A percentile compares a stretch with the other conserved stretches of the same genome.
Evolutionary conservation across 768 basidiomycete species (phyloP).

Genomic region (Trichaptum fuscoviolaceum): DNA sequence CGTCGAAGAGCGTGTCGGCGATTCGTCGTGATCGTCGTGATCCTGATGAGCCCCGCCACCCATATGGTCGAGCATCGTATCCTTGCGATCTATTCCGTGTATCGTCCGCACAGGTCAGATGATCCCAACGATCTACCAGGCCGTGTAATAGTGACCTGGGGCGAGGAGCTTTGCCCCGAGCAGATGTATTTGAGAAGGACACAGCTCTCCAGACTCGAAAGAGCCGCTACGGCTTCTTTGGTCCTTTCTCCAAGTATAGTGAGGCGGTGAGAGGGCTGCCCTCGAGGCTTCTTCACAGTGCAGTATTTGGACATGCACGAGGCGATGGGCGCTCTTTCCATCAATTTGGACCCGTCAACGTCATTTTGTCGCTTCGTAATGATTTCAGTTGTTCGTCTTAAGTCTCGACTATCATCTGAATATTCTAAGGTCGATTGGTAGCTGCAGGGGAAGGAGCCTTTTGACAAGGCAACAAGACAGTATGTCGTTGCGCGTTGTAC

Average conservation of each 20-base stretch:
- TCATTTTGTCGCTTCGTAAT: too few relatives aligned
- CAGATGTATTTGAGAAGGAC: not conserved
- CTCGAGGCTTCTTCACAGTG: not conserved
- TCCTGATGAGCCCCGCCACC: not conserved
- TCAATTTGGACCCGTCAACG: not conserved
- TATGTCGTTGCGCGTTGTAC: too few relatives aligned
- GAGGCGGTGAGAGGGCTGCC: not conserved
- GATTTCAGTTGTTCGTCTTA: too few relatives aligned
- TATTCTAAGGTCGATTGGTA: too few relatives aligned
- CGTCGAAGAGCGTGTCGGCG: not conserved
- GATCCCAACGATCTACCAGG: not conserved
- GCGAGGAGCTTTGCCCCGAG: not conserved
- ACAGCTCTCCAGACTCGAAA: not conserved
- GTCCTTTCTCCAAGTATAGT: not conserved
- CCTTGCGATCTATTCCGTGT: not conserved
- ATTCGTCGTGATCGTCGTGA: not conserved
- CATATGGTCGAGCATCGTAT: not conserved
- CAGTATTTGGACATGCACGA: not conserved
- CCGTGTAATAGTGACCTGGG: not conserved
- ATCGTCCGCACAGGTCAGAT: not conserved
- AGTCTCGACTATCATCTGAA: too few relatives aligned
- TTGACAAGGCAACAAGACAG: too few relatives aligned
- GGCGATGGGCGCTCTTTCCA: not conserved
- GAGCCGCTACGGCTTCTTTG: not conserved
- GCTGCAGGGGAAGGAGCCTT: too few relatives aligned